Base-by-base conservation (phyloP, 2,329 filamentous ascomycete species). In the Fusarium camptoceras region DNA sequence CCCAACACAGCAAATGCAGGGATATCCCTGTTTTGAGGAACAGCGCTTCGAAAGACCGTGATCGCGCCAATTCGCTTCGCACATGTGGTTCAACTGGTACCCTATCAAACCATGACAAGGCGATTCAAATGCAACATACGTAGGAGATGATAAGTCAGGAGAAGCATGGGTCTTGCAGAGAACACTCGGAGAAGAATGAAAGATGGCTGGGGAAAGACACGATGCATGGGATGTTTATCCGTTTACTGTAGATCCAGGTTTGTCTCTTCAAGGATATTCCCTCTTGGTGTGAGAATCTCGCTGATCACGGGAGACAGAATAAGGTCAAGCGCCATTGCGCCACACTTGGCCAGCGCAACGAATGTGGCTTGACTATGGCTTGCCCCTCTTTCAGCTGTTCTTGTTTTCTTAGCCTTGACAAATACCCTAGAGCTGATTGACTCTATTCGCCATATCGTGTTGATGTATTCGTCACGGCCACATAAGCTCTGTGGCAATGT, bases 41-140 rank as follows among this genome's bases (percentile, higher is more conserved):
- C 59, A 55, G 62, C 50, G 60, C 62, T 61, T 61, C 54, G 18
- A 51, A 43, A 51, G 49, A 34, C 46, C 49, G 34, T 27, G 48
- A 59, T 43, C 49, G 59, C 60, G 59, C 61, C 62, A 60, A 66
- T 60, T 60, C 53, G 49, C 70, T 60, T 62, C 70, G 66, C 72
- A 74, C 73, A 76, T 76, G 75, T 76, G 73, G 73, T 75, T 50
- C 53, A 53, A 46, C 55, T 55, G 31, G 42, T 47, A 59, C 55
- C 74, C 74, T 75, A 76, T 76, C 75, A 77, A 74, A 54, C 47
- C 30, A 28, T 9, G 63, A 71, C 63, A 66, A 57, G 73, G 73
- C 71, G 64, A 59, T n/a, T 50, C 9, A 24, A 41, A 51, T 51
- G 49, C 49, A 20, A 28, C 41, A 41, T 59, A 62, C 61, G 48